phyloP scores from a whole-genome alignment of 1,284 basidiomycete species.

The Rhodotorula glutinis region DNA sequence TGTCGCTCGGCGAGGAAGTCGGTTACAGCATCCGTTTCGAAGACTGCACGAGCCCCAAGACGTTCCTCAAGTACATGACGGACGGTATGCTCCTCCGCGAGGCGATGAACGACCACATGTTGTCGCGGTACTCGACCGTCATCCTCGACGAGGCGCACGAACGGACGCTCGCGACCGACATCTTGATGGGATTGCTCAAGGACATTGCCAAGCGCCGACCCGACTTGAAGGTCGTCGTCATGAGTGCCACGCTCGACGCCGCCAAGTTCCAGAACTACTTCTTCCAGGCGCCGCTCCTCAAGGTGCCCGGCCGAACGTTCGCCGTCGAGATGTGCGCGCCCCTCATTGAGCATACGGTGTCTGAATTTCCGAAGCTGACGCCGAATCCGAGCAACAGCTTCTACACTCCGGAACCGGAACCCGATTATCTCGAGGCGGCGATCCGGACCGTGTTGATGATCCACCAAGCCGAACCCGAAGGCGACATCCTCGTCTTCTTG shows the following conservation, averaged over 20 bases:
- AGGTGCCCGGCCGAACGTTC: conserved; percentile 93
- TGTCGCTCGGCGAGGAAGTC: conserved; percentile 86
- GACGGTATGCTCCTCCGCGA: conserved; percentile 95
- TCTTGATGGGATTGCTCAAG: conserved; percentile 87
- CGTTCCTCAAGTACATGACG: conserved; percentile 98
- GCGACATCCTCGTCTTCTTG: conserved; percentile 90
- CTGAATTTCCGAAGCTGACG: not conserved
- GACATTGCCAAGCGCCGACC: conserved; percentile 72
- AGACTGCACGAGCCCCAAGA: conserved; percentile 89
- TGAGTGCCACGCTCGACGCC: conserved; percentile 97
- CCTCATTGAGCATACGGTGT: no score
- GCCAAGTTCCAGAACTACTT: conserved; percentile 98
- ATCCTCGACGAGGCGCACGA: conserved; percentile 99
- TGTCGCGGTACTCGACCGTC: conserved; percentile 89
- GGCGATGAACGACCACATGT: conserved; percentile 91
- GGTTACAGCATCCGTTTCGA: conserved; percentile 99
- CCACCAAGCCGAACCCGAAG: conserved; percentile 89
- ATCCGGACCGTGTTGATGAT: conserved; percentile 97
- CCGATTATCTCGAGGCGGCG: conserved; percentile 95
- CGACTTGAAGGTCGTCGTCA: conserved; percentile 96
- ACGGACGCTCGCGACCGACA: conserved; percentile 94
- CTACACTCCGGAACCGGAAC: conserved; percentile 93
- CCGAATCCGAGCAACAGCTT: conserved; percentile 52
- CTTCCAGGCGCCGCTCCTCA: conserved; percentile 83
- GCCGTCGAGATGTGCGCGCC: conserved; percentile 69